phyloP scores from a whole-genome alignment of 2,329 filamentous ascomycete genomes.

The Mariannaea elegans region DNA sequence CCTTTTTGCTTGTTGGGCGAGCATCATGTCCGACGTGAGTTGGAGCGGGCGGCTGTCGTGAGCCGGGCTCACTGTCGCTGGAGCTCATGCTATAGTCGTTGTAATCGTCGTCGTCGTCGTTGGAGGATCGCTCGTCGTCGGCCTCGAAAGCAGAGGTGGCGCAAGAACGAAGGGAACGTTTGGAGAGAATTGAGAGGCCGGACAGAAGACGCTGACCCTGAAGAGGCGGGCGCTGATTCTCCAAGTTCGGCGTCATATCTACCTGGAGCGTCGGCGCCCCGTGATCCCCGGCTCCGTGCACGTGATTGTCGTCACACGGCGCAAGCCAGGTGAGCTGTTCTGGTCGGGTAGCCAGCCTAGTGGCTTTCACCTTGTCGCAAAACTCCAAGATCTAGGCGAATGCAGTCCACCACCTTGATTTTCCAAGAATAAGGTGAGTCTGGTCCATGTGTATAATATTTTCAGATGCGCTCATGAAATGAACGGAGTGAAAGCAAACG shows the following conservation, averaged over 20 bases:
- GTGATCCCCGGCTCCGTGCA: constrained; percentile 36
- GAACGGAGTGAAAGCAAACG: not conserved
- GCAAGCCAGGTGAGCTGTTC: constrained; percentile 19
- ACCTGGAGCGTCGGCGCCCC: constrained; percentile 20
- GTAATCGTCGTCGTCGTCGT: constrained; percentile 39
- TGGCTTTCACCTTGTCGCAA: constrained; percentile 3
- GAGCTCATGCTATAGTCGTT: constrained; percentile 45
- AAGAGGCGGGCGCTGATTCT: constrained; percentile 52
- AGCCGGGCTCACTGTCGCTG: constrained; percentile 48
- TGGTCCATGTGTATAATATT: constrained; percentile 13
- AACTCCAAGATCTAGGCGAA: constrained; percentile 9
- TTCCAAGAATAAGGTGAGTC: constrained; percentile 6
- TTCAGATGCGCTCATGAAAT: not conserved
- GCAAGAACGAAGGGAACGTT: constrained; percentile 65
- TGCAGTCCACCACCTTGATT: not conserved
- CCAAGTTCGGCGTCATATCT: constrained; percentile 37
- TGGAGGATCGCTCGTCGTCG: constrained; percentile 72
- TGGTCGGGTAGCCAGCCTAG: constrained; percentile 4
- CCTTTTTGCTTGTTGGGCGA: constrained; percentile 84
- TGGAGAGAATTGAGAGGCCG: constrained; percentile 60
- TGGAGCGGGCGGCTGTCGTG: constrained; percentile 48
- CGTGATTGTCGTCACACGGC: constrained; percentile 41
- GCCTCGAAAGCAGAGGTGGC: constrained; percentile 71
- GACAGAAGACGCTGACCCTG: constrained; percentile 56
- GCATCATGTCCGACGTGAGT: constrained; percentile 86